Conservation (phyloP, 2,329 filamentous ascomycete genomes). For the Parasarocladium wereldwijsianum region DNA sequence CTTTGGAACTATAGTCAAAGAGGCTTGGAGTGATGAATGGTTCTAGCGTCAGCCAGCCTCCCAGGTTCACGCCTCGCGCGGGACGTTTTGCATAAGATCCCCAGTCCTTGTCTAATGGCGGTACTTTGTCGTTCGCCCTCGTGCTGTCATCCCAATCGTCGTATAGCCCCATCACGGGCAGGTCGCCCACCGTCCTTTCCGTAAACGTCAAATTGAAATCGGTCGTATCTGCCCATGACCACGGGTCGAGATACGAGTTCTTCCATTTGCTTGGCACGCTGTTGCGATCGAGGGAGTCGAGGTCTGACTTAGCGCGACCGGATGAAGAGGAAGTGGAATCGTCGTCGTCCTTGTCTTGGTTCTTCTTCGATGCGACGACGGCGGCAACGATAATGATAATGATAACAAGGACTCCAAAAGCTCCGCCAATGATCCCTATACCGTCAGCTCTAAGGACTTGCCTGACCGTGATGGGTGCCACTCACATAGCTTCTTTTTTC, state of each 20-base stretch:
- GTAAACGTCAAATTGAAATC: conserved; percentile 96
- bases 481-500: conserved; percentile 22
- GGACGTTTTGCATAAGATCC: conserved; percentile 62
- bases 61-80: conserved; percentile 80
- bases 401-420: conserved; percentile 39
- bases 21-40: conserved; percentile 92
- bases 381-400: conserved; percentile 56
- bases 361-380: conserved; percentile 48
- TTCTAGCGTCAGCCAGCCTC: conserved; percentile 87
- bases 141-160: conserved; percentile 74
- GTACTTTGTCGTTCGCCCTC: conserved; percentile 64
- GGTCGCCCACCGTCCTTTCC: conserved; percentile 62
- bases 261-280: conserved; percentile 51
- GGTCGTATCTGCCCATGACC: conserved; percentile 76
- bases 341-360: conserved; percentile 10
- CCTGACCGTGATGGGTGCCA: too few relatives aligned
- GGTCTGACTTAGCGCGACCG: conserved; percentile 13
- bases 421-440: conserved; percentile 40
- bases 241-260: conserved; percentile 74
- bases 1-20: conserved; percentile 50
- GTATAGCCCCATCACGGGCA: conserved; percentile 85
- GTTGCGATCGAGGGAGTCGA: conserved; percentile 36
- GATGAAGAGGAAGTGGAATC: conserved; percentile 10
- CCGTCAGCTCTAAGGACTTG: too few relatives aligned
- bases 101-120: conserved; percentile 62